Conservation (phyloP, 106 monocot genomes). For the Dactylorhiza incarnata region DNA sequence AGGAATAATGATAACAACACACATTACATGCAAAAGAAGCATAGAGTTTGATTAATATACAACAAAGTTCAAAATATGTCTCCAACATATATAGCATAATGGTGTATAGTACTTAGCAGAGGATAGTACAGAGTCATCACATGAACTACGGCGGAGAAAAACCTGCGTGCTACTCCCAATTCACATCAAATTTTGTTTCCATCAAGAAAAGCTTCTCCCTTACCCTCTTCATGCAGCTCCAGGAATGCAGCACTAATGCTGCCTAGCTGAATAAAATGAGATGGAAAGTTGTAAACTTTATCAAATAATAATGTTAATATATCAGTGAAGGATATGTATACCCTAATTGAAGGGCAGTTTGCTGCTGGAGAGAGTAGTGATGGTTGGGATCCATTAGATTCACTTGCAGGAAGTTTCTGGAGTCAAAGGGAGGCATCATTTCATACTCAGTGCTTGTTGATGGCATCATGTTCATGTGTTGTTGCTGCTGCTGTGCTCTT, state of each 20-base stretch:
- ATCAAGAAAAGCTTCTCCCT: neutral
- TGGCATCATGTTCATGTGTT: slow-evolving; percentile 23
- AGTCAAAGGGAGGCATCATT: slow-evolving; percentile 27
- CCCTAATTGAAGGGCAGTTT: slow-evolving; percentile 36
- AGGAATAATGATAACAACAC: too few species aligned
- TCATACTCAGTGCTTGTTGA: slow-evolving; percentile 20
- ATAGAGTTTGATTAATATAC: neutral
- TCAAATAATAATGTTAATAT: neutral
- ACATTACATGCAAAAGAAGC: neutral
- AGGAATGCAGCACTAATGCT: neutral
- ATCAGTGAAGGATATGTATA: neutral
- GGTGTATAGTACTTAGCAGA: neutral
- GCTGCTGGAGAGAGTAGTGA: slow-evolving; percentile 39
- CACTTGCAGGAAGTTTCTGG: slow-evolving; percentile 29
- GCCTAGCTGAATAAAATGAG: neutral
- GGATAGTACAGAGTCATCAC: neutral
- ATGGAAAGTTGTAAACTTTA: neutral
- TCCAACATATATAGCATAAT: neutral
- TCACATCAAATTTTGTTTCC: neutral
- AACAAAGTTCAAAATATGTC: neutral
- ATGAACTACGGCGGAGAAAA: neutral
- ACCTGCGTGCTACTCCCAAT: neutral
- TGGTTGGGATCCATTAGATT: slow-evolving; percentile 25
- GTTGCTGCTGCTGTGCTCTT: slow-evolving; percentile 20
- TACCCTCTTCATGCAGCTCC: neutral